Conservation (phyloP, 495 filamentous ascomycete genomes). For the Tuber calosporum region DNA sequence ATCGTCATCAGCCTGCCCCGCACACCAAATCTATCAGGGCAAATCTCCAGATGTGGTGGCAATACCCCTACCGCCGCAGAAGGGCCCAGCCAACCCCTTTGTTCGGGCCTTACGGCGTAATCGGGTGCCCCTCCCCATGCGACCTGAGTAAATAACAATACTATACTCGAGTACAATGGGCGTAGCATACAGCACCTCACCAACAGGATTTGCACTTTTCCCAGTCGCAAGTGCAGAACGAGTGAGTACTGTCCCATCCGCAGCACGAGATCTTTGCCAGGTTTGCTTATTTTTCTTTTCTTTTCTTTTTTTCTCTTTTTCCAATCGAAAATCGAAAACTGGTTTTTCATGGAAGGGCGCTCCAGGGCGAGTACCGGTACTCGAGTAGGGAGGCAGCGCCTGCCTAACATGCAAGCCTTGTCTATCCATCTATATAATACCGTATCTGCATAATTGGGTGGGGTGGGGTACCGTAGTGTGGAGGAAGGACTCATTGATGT, state of each 20-base stretch:
- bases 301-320: too few relatives aligned
- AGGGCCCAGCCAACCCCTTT: not conserved
- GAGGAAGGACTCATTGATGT: not conserved
- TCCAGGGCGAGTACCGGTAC: too few relatives aligned
- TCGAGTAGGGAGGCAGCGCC: not conserved
- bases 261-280: not conserved
- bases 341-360: not conserved
- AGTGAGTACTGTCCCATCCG: not conserved
- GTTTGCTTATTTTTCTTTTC: too few relatives aligned
- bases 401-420: not conserved
- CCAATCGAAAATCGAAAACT: not conserved
- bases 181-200: not conserved
- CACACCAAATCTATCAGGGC: not conserved
- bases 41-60: not conserved
- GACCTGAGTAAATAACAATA: not conserved
- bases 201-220: not conserved
- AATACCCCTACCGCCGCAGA: not conserved
- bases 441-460: not conserved
- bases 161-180: not conserved
- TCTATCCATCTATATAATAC: not conserved
- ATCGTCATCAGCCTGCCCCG: not conserved
- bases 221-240: not conserved
- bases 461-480: not conserved
- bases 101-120: constrained; percentile 1
- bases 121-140: not conserved